phyloP scores from a whole-genome alignment of 768 basidiomycete genomes.

The Crucibulum laeve region DNA sequence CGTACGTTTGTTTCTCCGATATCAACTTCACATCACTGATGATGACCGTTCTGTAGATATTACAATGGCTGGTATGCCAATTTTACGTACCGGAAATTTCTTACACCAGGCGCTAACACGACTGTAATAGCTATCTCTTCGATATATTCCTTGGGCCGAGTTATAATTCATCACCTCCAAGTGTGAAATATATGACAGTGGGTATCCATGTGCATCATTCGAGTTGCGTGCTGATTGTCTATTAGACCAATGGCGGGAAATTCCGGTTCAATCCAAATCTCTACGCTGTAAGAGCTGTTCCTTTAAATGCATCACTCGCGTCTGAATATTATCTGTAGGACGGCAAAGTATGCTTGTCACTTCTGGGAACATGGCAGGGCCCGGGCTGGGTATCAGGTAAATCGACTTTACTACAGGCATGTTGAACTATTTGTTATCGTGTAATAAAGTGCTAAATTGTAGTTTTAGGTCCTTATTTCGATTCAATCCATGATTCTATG shows the following conservation, averaged over 20 bases:
- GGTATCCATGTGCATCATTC: conserved; percentile 10
- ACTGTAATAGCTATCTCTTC: conserved; percentile 47
- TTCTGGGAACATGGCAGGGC: conserved; percentile 90
- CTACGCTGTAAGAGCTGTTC: conserved; percentile 65
- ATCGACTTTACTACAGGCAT: conserved; percentile 83
- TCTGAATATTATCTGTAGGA: conserved; percentile 41
- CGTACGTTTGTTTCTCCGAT: conserved; percentile 44
- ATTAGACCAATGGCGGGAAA: conserved; percentile 80
- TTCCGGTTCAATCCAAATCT: conserved; percentile 93
- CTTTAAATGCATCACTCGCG: conserved; percentile 2
- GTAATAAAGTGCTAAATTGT: conserved; percentile 38
- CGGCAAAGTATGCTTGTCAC: conserved; percentile 90
- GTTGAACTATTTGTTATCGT: conserved; percentile 10
- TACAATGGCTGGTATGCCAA: conserved; percentile 81
- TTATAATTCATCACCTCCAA: conserved; percentile 86
- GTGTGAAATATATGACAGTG: conserved; percentile 60
- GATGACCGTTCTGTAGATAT: conserved; percentile 43
- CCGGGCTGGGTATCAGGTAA: conserved; percentile 92
- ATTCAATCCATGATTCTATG: conserved; percentile 97
- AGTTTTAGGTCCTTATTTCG: conserved; percentile 79
- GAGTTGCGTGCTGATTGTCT: conserved; percentile 1
- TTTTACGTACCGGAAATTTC: conserved; percentile 30
- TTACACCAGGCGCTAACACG: neutral
- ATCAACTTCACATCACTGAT: conserved; percentile 4
- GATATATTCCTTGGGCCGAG: conserved; percentile 90